Conservation (phyloP, 2,329 filamentous ascomycete species). For the Magnaporthales sp. region DNA sequence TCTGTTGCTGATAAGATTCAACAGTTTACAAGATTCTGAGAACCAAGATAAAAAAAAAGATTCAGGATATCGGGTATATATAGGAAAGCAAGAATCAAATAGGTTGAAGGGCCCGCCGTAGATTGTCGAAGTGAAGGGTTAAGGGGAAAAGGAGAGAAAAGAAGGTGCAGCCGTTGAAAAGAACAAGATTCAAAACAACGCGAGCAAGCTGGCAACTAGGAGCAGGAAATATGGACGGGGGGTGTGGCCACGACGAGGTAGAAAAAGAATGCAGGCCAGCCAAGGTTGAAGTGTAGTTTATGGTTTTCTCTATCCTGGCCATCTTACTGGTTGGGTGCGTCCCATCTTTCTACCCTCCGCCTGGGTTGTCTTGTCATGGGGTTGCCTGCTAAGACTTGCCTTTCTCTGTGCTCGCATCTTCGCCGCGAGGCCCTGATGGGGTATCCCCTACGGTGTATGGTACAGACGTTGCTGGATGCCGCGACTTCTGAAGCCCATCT, state of each 20-base stretch:
- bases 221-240: conserved; percentile 1
- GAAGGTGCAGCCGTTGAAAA: conserved; percentile 5
- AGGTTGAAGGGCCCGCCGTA: background rate
- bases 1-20: background rate
- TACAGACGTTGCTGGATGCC: background rate
- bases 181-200: conserved; percentile 8
- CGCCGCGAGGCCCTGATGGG: background rate
- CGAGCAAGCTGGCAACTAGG: background rate
- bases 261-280: conserved; percentile 2
- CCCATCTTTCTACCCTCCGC: background rate
- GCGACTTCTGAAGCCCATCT: conserved; percentile 17
- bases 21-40: background rate
- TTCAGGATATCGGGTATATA: background rate
- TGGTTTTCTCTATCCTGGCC: background rate
- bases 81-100: background rate
- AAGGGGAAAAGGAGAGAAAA: conserved; percentile 4
- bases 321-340: background rate
- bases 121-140: background rate
- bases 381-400: background rate
- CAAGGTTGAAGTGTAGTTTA: background rate
- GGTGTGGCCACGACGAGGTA: conserved; percentile 4
- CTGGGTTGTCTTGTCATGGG: background rate
- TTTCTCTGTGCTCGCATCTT: background rate
- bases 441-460: background rate
- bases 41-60: background rate